These are phyloP conservation scores for Fistulinella cinereoalba DNA, from an alignment of 1,284 basidiomycete species.

Conservation along the genomic window DNA sequence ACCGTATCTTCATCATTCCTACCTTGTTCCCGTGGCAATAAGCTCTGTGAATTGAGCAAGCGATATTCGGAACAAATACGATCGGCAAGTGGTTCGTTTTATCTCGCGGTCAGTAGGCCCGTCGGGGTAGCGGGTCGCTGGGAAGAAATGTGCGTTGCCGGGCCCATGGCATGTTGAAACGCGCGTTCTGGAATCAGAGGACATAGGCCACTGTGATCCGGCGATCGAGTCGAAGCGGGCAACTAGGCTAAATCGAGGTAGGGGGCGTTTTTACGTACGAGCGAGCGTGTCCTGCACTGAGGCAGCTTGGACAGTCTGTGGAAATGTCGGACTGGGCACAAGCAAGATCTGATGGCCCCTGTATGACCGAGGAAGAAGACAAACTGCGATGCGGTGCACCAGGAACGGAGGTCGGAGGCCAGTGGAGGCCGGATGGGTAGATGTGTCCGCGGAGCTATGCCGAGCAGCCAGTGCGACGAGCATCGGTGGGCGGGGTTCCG, in stretches of 20 bases:
- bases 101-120: no score
- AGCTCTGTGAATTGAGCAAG: constrained; percentile 10
- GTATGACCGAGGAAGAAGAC: no score
- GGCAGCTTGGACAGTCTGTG: no score
- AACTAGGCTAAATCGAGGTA: neutral
- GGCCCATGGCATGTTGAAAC: neutral
- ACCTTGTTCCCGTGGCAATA: constrained; percentile 21
- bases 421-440: no score
- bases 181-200: neutral
- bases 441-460: no score
- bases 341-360: no score
- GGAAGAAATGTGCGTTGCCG: neutral
- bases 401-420: no score
- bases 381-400: no score
- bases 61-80: constrained; percentile 1
- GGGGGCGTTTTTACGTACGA: constrained; percentile 17
- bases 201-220: constrained; percentile 1
- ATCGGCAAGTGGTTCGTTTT: constrained; percentile 1
- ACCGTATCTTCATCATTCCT: constrained; percentile 5
- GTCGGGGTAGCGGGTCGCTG: no score
- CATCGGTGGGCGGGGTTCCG: constrained; percentile 4
- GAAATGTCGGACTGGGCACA: no score
- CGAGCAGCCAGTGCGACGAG: no score
- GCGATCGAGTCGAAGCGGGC: neutral
- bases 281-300: neutral